Conservation (phyloP, 495 filamentous ascomycete genomes). For the Lasiosphaeria miniovina region DNA sequence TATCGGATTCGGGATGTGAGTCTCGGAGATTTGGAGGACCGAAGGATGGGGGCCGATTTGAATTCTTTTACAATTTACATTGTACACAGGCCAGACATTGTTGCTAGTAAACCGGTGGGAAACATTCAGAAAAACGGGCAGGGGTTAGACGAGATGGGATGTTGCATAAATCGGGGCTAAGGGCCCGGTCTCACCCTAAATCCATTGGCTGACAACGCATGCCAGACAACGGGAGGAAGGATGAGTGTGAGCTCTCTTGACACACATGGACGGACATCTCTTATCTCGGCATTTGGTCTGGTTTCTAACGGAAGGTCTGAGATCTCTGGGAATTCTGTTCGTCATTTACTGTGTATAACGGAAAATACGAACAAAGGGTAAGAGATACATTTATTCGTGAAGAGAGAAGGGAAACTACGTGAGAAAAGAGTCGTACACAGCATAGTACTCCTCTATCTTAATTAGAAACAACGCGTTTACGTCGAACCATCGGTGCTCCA, state of each 20-base stretch:
- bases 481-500: no score
- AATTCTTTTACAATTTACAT: not conserved
- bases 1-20: not conserved
- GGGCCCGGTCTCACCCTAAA: not conserved
- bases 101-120: not conserved
- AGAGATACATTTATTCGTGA: no score
- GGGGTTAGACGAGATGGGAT: not conserved
- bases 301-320: not conserved
- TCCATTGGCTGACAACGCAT: not conserved
- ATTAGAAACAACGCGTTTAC: no score
- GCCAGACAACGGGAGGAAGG: not conserved
- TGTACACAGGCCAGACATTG: not conserved
- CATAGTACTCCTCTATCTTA: no score
- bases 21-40: conserved; percentile 21
- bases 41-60: conserved; percentile 14
- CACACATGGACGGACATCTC: not conserved
- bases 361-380: no score
- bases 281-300: conserved; percentile 1
- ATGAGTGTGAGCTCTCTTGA: not conserved
- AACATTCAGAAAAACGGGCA: not conserved
- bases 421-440: no score
- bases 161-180: not conserved
- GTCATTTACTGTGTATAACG: no score
- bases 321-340: not conserved
- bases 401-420: no score